Evolutionary conservation across 75 land plant species (phyloP), one percentile per base, ranked within the genome.

Genomic region (Selaginella tamariscina): DNA sequence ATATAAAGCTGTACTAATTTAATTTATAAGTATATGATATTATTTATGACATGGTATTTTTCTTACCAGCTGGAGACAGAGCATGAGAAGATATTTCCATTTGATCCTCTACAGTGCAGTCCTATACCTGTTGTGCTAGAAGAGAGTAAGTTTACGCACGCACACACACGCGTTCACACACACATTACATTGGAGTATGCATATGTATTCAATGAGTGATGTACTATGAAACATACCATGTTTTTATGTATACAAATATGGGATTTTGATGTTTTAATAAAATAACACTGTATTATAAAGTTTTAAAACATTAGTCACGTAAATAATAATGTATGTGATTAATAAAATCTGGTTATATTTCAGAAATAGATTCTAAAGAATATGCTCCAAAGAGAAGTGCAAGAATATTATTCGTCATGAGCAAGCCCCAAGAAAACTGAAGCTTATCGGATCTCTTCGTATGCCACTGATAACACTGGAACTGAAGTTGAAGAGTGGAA

Each of bases 31-130:
- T 54, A 55, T 31, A 22, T 28, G n/a, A n/a, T 54, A 31, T 1
- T 56, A 27, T 54, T n/a, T n/a, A n/a, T n/a, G n/a, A n/a, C n/a
- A n/a, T n/a, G n/a, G 15, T 21, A 55, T 30, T 56, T 54, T 32
- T 32, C 23, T 18, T 0, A 60, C 28, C 68, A 75, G 68, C 32
- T 75, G 56, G 78, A 77, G 56, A 62, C 74, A 32, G 78, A 77
- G 33, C 56, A 67, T 22, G 78, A 77, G 32, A 77, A 67, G 28
- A 57, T 77, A 30, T 77, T 77, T 63, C 78, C 70, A 29, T 75
- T 75, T 66, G 74, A 75, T 56, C 77, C 77, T 2, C 29, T 75
- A 13, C 73, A 70, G n/a, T 64, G 73, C 20, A 65, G 73, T 23
- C 20, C 68, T 64, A 64, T 71, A 24, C 63, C 70, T 29, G 49